These are phyloP conservation scores for Punctularia strigosozonata DNA, from an alignment of 768 basidiomycete species.

Conservation along the genomic window DNA sequence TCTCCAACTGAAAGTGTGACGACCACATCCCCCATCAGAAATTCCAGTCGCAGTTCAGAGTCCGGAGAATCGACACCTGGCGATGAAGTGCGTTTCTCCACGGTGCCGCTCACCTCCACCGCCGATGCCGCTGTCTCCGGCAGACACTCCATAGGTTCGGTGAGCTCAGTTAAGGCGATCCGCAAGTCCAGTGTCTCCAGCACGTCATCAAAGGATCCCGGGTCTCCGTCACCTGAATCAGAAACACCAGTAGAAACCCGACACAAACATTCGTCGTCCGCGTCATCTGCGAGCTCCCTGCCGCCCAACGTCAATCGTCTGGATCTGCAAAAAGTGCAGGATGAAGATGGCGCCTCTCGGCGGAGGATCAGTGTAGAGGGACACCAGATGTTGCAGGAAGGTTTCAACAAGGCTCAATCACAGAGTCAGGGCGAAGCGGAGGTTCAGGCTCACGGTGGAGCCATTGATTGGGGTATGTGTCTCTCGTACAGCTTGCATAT, in stretches of 20 bases:
- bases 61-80: slow-evolving; percentile 47
- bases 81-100: slow-evolving; percentile 39
- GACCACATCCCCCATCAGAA: slow-evolving; percentile 8
- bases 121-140: slow-evolving; percentile 21
- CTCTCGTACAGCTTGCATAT: slow-evolving; percentile 1
- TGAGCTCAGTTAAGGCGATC: slow-evolving; percentile 14
- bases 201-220: no score
- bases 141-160: slow-evolving; percentile 14
- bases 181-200: slow-evolving; percentile 19
- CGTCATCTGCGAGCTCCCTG: slow-evolving; percentile 44
- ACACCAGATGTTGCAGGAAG: slow-evolving; percentile 62
- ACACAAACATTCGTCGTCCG: slow-evolving; percentile 57
- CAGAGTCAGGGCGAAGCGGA: slow-evolving; percentile 30
- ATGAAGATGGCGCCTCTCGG: slow-evolving; percentile 24
- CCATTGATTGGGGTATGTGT: slow-evolving; percentile 68
- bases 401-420: slow-evolving; percentile 57
- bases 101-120: slow-evolving; percentile 29
- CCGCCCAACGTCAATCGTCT: slow-evolving; percentile 42
- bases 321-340: slow-evolving; percentile 32
- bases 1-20: slow-evolving; percentile 14
- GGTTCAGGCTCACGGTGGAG: slow-evolving; percentile 23
- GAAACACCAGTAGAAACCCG: slow-evolving; percentile 10
- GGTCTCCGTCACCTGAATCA: slow-evolving; percentile 7
- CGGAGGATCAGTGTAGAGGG: slow-evolving; percentile 47
- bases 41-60: slow-evolving; percentile 46